Conservation (phyloP, 306 rosid species). For the Begonia masoniana region DNA sequence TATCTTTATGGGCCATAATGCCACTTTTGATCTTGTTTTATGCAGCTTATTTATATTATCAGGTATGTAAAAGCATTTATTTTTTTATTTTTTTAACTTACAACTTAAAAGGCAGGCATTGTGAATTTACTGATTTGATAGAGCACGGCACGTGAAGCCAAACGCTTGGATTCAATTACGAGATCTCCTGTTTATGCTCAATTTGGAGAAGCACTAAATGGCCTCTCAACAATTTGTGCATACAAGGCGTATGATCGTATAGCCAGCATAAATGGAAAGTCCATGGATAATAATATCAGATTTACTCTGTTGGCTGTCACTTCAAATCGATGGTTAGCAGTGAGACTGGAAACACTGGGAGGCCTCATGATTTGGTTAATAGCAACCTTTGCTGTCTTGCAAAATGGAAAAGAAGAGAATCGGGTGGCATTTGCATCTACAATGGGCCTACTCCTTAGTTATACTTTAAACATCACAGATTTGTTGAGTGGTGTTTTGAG, state of each 20-base stretch:
- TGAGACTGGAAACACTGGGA: conserved; percentile 66
- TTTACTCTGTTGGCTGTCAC: conserved; percentile 49
- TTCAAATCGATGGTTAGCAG: conserved; percentile 60
- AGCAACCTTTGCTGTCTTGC: conserved; percentile 81
- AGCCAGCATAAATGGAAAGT: conserved; percentile 55
- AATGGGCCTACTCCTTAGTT: conserved; percentile 86
- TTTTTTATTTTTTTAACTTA: too few species aligned
- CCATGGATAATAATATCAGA: conserved; percentile 76
- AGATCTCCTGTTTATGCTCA: conserved; percentile 92
- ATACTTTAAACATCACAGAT: conserved; percentile 65
- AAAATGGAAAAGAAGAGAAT: conserved; percentile 45
- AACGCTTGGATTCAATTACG: conserved; percentile 72
- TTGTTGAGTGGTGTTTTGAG: conserved; percentile 62
- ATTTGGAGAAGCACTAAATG: conserved; percentile 85
- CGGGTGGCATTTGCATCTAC: conserved; percentile 51
- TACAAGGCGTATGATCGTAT: conserved; percentile 75
- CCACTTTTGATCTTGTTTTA: conserved; percentile 73
- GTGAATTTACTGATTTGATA: conserved; percentile 10
- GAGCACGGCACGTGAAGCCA: conserved; percentile 82
- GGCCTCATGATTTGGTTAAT: conserved; percentile 83
- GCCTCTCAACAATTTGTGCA: conserved; percentile 65
- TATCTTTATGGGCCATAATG: conserved; percentile 83
- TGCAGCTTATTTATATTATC: conserved; percentile 67
- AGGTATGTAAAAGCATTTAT: conserved; percentile 26
- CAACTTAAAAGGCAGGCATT: too few species aligned